phyloP scores from a whole-genome alignment of 257 asterid genomes.

The Vinca minor region DNA sequence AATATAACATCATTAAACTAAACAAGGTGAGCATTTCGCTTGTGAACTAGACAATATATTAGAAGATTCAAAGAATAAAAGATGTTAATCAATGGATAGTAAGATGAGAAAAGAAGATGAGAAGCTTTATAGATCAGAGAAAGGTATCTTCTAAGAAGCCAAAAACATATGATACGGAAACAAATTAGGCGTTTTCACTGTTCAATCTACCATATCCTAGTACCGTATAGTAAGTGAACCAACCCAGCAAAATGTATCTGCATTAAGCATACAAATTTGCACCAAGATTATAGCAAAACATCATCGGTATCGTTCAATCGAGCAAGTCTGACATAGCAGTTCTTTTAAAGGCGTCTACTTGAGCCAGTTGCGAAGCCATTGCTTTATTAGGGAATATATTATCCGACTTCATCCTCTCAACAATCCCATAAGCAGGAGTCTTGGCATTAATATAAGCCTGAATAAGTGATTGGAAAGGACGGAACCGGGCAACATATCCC shows the following conservation, averaged over 20 bases:
- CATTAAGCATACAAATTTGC: background rate
- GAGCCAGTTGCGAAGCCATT: conserved; percentile 35
- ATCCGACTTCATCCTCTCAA: conserved; percentile 68
- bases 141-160: background rate
- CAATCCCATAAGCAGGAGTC: conserved; percentile 56
- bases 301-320: conserved; percentile 21
- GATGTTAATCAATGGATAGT: background rate
- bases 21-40: too few species aligned
- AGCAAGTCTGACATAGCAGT: conserved; percentile 41
- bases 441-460: conserved; percentile 52
- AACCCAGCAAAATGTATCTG: background rate
- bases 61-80: too few species aligned
- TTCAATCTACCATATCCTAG: background rate
- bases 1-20: too few species aligned
- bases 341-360: conserved; percentile 40
- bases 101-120: background rate
- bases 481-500: conserved; percentile 37
- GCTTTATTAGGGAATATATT: conserved; percentile 32
- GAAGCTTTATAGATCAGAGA: background rate
- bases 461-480: conserved; percentile 42
- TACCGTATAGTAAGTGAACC: background rate
- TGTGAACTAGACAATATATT: too few species aligned
- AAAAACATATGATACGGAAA: background rate
- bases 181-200: background rate
- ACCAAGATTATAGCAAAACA: background rate